Evolutionary conservation across 2,329 filamentous ascomycete species (phyloP).

Genomic region (Talaromyces funiculosus): DNA sequence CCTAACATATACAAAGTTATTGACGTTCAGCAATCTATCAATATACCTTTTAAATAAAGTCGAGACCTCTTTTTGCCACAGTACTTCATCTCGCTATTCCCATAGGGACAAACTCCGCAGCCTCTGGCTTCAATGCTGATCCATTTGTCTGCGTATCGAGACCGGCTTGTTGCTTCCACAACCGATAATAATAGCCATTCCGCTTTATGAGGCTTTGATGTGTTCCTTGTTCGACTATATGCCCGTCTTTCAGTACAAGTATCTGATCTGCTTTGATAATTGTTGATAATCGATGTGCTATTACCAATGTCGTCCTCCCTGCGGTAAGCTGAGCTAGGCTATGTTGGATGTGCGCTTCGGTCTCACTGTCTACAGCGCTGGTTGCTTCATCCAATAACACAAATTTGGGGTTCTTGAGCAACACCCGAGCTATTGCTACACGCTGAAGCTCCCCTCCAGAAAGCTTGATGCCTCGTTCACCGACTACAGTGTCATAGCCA

Average conservation of each 20-base stretch:
- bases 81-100: neutral
- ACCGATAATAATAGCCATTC: constrained; percentile 69
- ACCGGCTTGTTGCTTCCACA: constrained; percentile 61
- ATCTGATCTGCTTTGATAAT: constrained; percentile 94
- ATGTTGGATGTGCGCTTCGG: constrained; percentile 88
- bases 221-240: constrained; percentile 84
- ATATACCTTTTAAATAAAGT: neutral
- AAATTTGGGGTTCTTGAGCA: constrained; percentile 86
- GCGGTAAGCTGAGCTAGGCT: constrained; percentile 79
- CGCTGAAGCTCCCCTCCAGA: constrained; percentile 96
- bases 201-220: constrained; percentile 71
- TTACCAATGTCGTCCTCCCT: constrained; percentile 89
- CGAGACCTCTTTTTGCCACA: neutral
- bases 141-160: constrained; percentile 45
- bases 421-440: constrained; percentile 85
- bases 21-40: neutral
- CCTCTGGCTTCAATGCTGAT: constrained; percentile 31
- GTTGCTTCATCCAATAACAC: constrained; percentile 93
- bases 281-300: constrained; percentile 90
- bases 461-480: constrained; percentile 84
- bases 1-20: neutral
- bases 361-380: constrained; percentile 86
- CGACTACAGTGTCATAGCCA: constrained; percentile 90
- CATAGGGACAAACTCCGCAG: constrained; percentile 37
- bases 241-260: constrained; percentile 78